A percentile compares a stretch with the other conserved stretches of the same genome.
These are phyloP conservation scores for Tricharina praecox DNA, from an alignment of 495 filamentous ascomycete genomes.

Conservation along the genomic window DNA sequence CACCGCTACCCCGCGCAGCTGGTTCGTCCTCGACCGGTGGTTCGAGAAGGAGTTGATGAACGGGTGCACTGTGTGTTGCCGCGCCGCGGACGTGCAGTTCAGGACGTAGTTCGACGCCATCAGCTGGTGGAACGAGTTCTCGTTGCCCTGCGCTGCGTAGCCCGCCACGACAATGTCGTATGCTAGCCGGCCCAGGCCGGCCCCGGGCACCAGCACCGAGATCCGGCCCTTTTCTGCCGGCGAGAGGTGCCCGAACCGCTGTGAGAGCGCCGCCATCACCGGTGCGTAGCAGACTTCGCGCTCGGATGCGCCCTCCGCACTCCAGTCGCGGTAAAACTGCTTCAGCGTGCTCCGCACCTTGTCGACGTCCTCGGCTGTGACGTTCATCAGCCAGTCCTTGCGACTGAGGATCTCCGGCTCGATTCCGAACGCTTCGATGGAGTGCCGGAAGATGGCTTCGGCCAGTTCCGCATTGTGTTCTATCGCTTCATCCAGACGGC, in stretches of 20 bases:
- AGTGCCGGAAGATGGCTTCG: slow-evolving; percentile 50
- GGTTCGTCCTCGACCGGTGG: slow-evolving; percentile 28
- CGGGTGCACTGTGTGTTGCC: slow-evolving; percentile 29
- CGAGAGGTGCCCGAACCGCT: slow-evolving; percentile 28
- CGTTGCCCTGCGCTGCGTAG: slow-evolving; percentile 70
- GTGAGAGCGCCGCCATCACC: slow-evolving; percentile 44
- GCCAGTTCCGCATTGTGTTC: slow-evolving; percentile 75
- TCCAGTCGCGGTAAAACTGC: slow-evolving; percentile 95
- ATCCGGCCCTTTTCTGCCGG: slow-evolving; percentile 29
- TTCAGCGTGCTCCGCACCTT: slow-evolving; percentile 81
- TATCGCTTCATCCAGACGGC: slow-evolving; percentile 69
- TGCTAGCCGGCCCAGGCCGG: slow-evolving; percentile 71
- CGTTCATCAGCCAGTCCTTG: slow-evolving; percentile 43
- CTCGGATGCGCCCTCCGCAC: slow-evolving; percentile 55
- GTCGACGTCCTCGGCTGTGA: slow-evolving; percentile 56
- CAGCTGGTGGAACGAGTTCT: slow-evolving; percentile 87
- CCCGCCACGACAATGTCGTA: slow-evolving; percentile 63
- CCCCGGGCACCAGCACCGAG: slow-evolving; percentile 71
- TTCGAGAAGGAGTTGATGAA: slow-evolving; percentile 35
- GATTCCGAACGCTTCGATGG: slow-evolving; percentile 34
- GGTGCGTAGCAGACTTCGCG: slow-evolving; percentile 58
- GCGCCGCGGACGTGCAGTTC: slow-evolving; percentile 34
- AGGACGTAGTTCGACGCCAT: slow-evolving; percentile 75
- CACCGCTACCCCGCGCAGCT: slow-evolving; percentile 29
- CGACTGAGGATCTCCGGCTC: background rate